Evolutionary conservation across 139 green algal genomes (phyloP).

Genomic region (Coelastrella sp.): DNA sequence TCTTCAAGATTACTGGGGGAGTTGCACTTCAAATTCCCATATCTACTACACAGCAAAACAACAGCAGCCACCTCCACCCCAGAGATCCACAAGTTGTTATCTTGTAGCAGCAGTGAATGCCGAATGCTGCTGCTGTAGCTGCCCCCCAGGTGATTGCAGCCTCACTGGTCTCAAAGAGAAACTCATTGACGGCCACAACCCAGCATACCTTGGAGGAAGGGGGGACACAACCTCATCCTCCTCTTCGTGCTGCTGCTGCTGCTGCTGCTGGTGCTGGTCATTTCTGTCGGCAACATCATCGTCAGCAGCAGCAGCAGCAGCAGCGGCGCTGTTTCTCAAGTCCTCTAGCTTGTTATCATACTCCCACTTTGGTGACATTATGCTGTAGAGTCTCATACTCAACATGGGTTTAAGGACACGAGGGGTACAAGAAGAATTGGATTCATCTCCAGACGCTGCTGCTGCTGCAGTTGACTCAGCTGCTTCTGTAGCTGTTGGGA

Average conservation of each 20-base stretch:
- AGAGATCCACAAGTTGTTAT: too few relatives aligned
- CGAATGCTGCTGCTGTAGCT: neutral
- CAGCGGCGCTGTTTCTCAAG: neutral
- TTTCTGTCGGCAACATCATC: too few relatives aligned
- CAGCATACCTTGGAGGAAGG: neutral
- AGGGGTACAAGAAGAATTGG: too few relatives aligned
- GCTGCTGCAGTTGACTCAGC: neutral
- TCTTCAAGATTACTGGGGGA: too few relatives aligned
- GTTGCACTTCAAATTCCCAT: too few relatives aligned
- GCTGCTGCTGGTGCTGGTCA: neutral
- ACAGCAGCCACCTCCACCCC: too few relatives aligned
- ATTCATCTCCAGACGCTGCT: neutral
- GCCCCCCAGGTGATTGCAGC: neutral
- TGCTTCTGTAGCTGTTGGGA: neutral
- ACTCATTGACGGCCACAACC: slow-evolving; percentile 24
- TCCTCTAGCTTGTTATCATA: neutral
- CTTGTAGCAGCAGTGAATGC: neutral
- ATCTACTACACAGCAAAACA: too few relatives aligned
- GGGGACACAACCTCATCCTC: neutral
- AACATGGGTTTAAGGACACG: slow-evolving; percentile 2
- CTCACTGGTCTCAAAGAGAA: slow-evolving; percentile 17
- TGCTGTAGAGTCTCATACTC: slow-evolving; percentile 23
- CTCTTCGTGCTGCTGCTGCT: slow-evolving; percentile 23
- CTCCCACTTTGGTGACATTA: slow-evolving; percentile 24
- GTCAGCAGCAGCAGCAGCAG: too few relatives aligned